A percentile compares a stretch with the other conserved stretches of the same genome.
phyloP scores from a whole-genome alignment of 331 rosid genomes.

The Rhamnella rubrinervis region DNA sequence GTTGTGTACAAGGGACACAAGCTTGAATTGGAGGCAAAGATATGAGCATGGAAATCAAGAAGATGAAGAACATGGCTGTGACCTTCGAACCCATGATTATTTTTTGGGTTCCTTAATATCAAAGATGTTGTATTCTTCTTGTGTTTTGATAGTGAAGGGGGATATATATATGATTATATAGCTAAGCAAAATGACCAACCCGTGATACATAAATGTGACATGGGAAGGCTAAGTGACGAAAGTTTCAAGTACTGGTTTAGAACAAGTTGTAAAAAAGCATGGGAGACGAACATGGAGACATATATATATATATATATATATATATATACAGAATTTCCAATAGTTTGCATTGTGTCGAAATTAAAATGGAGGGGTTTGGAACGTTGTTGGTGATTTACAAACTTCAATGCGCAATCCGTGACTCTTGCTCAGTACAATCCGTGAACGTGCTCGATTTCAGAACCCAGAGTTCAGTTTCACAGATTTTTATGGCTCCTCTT shows the following conservation, averaged over 20 bases:
- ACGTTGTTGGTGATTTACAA: constrained; percentile 29
- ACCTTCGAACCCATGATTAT: constrained; percentile 45
- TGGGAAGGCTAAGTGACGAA: neutral
- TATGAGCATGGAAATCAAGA: constrained; percentile 41
- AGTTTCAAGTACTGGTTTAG: neutral
- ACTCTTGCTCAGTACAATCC: constrained; percentile 46
- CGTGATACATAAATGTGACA: constrained; percentile 25
- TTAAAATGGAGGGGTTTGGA: constrained; percentile 42
- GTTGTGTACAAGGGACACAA: constrained; percentile 61
- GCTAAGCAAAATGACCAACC: constrained; percentile 21
- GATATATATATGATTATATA: constrained; percentile 10
- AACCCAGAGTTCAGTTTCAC: constrained; percentile 32
- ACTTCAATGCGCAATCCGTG: constrained; percentile 67
- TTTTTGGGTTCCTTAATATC: neutral
- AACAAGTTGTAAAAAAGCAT: constrained; percentile 10
- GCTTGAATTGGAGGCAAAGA: constrained; percentile 52
- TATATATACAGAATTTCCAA: constrained; percentile 6
- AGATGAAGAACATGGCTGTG: constrained; percentile 46
- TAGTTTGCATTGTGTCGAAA: constrained; percentile 6
- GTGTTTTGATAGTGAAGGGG: constrained; percentile 12
- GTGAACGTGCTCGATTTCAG: constrained; percentile 49
- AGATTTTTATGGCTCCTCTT: constrained; percentile 24
- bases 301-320: neutral
- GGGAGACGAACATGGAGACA: constrained; percentile 2
- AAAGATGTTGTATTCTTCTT: neutral